These are phyloP conservation scores for Vigna radiata DNA, from an alignment of 306 rosid genomes.

Conservation along the genomic window DNA sequence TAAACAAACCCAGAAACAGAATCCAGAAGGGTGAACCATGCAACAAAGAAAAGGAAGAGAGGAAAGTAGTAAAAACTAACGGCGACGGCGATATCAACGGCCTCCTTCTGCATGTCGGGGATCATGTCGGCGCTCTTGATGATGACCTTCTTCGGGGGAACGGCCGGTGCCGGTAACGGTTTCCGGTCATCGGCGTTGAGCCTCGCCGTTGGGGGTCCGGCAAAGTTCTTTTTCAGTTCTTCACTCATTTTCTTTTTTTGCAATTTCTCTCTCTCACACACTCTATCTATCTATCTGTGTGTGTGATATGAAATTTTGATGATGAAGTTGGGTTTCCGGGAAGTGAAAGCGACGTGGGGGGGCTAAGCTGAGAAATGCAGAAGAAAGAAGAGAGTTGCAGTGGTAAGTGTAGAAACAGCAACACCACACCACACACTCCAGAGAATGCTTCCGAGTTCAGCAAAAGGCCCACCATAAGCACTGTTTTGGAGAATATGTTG, in stretches of 20 bases:
- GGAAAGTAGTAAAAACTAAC: conserved; percentile 54
- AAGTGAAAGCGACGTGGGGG: conserved; percentile 16
- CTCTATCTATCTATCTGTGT: not conserved
- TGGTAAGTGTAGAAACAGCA: not conserved
- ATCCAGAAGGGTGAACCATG: not conserved
- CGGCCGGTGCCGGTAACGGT: conserved; percentile 39
- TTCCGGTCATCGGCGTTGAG: conserved; percentile 58
- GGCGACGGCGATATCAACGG: conserved; percentile 78
- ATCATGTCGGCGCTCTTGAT: conserved; percentile 92
- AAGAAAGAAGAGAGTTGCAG: not conserved
- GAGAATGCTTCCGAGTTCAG: not conserved
- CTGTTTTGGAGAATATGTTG: not conserved
- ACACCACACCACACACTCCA: conserved; percentile 8
- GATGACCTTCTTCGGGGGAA: conserved; percentile 60
- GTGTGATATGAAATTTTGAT: not conserved
- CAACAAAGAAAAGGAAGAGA: too few relatives aligned
- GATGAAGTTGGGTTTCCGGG: not conserved
- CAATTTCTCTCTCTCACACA: not conserved
- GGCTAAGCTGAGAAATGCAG: conserved; percentile 2
- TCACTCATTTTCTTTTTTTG: conserved; percentile 52
- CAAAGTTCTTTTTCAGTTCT: conserved; percentile 63
- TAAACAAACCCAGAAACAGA: conserved; percentile 41
- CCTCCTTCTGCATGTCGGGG: conserved; percentile 85
- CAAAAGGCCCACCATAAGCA: not conserved
- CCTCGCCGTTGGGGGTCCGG: conserved; percentile 59